phyloP scores from a whole-genome alignment of 805 yeast species.

The Starmerella potacharoeniae region DNA sequence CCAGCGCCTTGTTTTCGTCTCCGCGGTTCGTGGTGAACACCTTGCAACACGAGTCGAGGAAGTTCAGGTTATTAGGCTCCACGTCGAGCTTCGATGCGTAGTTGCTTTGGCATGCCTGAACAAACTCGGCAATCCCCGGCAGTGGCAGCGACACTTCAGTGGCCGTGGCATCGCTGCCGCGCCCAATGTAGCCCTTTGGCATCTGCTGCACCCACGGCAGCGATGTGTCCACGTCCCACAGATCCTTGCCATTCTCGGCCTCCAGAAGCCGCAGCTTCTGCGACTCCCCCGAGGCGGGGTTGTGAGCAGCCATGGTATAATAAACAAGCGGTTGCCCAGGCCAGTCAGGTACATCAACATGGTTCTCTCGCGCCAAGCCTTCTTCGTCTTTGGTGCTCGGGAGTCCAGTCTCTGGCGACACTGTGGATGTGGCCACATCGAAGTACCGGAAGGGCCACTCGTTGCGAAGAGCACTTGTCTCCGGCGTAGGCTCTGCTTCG shows the following conservation, averaged over 20 bases:
- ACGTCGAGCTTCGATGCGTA: constrained; percentile 47
- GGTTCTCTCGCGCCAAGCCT: constrained; percentile 35
- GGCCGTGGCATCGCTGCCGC: constrained; percentile 55
- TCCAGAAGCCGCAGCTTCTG: constrained; percentile 11
- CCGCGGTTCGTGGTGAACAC: constrained; percentile 43
- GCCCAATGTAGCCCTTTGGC: constrained; percentile 70
- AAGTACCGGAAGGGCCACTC: constrained; percentile 67
- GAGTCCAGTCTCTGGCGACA: constrained; percentile 62
- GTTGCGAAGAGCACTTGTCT: background rate
- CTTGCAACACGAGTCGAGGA: constrained; percentile 60
- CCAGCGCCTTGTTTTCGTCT: constrained; percentile 40
- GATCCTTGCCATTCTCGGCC: constrained; percentile 7
- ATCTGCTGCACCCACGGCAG: constrained; percentile 60
- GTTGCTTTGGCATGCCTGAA: constrained; percentile 40
- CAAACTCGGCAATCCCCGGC: constrained; percentile 41
- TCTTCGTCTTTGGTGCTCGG: constrained; percentile 15
- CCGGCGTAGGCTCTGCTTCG: background rate
- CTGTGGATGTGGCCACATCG: constrained; percentile 48
- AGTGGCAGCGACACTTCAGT: constrained; percentile 51
- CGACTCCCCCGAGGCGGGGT: background rate
- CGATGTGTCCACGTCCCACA: constrained; percentile 15
- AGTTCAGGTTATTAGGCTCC: constrained; percentile 59
- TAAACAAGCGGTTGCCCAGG: constrained; percentile 54
- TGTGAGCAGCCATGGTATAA: constrained; percentile 32
- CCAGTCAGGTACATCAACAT: constrained; percentile 50